Conservation (phyloP, 306 rosid genomes). For the Cicer judaicum region DNA sequence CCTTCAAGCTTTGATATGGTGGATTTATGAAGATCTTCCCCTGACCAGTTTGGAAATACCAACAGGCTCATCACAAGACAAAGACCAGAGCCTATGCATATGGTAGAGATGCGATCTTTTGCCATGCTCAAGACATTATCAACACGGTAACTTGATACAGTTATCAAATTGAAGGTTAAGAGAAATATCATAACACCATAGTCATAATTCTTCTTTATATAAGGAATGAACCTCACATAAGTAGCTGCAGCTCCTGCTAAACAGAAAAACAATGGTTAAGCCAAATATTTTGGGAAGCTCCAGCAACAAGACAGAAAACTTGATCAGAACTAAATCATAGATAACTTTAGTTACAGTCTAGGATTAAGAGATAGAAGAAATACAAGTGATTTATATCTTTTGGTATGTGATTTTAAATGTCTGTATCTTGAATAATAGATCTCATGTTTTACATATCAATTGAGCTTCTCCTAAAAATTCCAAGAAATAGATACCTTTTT, state of each 20-base stretch:
- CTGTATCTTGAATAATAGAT: too few species aligned
- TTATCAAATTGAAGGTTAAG: slow-evolving; percentile 84
- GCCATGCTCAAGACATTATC: slow-evolving; percentile 66
- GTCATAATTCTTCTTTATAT: slow-evolving; percentile 84
- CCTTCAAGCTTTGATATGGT: slow-evolving; percentile 80
- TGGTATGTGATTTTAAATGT: too few species aligned
- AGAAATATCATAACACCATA: slow-evolving; percentile 88
- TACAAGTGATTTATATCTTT: too few species aligned
- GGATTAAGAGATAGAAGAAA: neutral
- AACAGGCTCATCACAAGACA: slow-evolving; percentile 79
- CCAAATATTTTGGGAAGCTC: neutral
- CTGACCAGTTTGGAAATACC: slow-evolving; percentile 92
- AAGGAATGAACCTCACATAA: slow-evolving; percentile 82
- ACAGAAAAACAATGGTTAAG: neutral
- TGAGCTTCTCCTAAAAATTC: neutral
- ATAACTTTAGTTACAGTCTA: neutral
- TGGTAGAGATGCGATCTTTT: slow-evolving; percentile 72
- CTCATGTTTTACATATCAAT: neutral
- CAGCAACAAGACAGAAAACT: neutral
- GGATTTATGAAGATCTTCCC: slow-evolving; percentile 79
- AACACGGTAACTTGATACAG: slow-evolving; percentile 77
- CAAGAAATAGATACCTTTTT: neutral
- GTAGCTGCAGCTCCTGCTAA: slow-evolving; percentile 80
- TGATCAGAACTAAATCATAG: neutral
- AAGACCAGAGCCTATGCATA: slow-evolving; percentile 77